These are phyloP conservation scores for Tagetes erecta DNA, from an alignment of 129 eudicot genomes.

Conservation along the genomic window DNA sequence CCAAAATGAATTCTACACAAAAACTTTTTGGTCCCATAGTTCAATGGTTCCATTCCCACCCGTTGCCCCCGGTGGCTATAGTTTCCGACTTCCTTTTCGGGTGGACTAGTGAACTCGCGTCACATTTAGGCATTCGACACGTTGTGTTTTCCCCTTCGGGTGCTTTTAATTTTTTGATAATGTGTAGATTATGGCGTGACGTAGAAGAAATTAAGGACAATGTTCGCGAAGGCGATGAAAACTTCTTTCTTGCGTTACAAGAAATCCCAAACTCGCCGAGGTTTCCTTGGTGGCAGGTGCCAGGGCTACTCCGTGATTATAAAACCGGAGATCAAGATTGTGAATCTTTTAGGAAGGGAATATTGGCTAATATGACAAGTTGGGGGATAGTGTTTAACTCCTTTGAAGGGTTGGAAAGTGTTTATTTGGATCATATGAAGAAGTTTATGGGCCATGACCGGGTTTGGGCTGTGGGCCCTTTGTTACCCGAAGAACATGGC, in stretches of 20 bases:
- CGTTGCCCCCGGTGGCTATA: constrained; percentile 26
- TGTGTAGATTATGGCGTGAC: constrained; percentile 23
- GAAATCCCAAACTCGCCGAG: constrained; percentile 36
- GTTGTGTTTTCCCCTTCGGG: constrained; percentile 40
- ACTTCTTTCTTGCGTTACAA: constrained; percentile 20
- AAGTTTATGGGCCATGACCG: constrained; percentile 15
- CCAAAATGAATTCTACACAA: constrained; percentile 4
- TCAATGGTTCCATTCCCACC: constrained; percentile 17
- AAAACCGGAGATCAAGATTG: constrained; percentile 31
- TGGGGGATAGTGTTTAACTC: constrained; percentile 44
- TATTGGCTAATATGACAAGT: constrained; percentile 32
- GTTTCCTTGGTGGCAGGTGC: constrained; percentile 30
- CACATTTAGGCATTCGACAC: constrained; percentile 32
- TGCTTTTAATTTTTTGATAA: constrained; percentile 22
- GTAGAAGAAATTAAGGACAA: neutral
- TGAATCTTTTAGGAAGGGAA: constrained; percentile 23
- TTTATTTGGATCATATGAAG: constrained; percentile 27
- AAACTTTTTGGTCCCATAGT: constrained; percentile 19
- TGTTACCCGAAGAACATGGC: constrained; percentile 16
- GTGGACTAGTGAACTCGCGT: constrained; percentile 40
- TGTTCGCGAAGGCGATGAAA: neutral
- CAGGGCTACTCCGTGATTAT: neutral
- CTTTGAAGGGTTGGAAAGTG: constrained; percentile 34
- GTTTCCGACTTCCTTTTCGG: constrained; percentile 46
- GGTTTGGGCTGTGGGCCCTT: constrained; percentile 46